Evolutionary conservation across 129 eudicot species (phyloP).

Genomic region (Artemisia tridentata): DNA sequence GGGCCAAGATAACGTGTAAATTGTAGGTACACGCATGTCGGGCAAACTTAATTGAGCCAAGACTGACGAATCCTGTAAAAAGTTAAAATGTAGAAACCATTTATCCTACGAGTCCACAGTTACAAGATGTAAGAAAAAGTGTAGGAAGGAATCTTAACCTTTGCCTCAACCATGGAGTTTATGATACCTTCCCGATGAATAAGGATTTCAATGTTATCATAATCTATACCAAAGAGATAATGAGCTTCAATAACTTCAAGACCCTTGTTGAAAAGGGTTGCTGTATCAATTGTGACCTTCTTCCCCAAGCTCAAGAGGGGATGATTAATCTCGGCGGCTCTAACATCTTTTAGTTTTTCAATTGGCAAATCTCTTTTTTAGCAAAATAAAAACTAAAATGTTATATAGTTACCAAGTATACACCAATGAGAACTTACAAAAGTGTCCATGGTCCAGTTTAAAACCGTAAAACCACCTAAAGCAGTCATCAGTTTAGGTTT

Average conservation of each 20-base stretch:
- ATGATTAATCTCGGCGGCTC: slow-evolving; percentile 97
- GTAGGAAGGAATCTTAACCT: no score
- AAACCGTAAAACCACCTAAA: no score
- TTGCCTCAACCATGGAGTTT: slow-evolving; percentile 96
- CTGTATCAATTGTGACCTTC: slow-evolving; percentile 94
- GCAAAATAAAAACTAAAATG: neutral
- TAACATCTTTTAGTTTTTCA: slow-evolving; percentile 85
- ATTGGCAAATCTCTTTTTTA: slow-evolving; percentile 89
- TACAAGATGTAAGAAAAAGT: no score
- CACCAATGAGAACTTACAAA: no score
- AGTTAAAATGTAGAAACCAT: no score
- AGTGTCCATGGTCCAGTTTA: no score
- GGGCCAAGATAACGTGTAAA: slow-evolving; percentile 93
- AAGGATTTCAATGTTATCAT: slow-evolving; percentile 87
- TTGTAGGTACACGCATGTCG: slow-evolving; percentile 93
- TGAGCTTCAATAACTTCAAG: no score
- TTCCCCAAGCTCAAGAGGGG: slow-evolving; percentile 99
- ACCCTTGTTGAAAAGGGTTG: slow-evolving; percentile 96
- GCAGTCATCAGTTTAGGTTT: no score
- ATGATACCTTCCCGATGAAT: slow-evolving; percentile 96
- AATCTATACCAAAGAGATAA: slow-evolving; percentile 83
- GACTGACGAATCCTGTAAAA: slow-evolving; percentile 79
- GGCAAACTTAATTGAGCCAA: slow-evolving; percentile 98
- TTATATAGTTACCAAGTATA: no score
- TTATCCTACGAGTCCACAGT: neutral